Evolutionary conservation across 2,329 filamentous ascomycete genomes (phyloP), one percentile per base, ranked within the genome.

Genomic region (Colletotrichum horii): DNA sequence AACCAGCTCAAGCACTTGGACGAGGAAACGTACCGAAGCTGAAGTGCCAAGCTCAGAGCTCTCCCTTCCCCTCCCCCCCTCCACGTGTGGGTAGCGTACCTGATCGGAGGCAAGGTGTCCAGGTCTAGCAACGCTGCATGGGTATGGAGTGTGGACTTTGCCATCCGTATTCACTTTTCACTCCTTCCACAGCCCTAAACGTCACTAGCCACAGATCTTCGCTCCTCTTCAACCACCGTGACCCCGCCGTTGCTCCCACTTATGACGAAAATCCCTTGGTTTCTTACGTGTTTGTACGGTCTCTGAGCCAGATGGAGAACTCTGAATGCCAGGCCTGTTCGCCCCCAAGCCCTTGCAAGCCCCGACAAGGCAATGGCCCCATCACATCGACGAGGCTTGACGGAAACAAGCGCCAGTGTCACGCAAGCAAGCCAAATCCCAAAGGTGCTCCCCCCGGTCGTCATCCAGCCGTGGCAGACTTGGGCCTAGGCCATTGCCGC

Each of bases 131-230:
- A 61, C 26, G 19, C 16, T 14, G 58, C 58, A 22, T 30, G n/a
- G 4, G 1, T 26, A 36, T 66, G 8, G 16, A 26, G 16, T n/a
- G 34, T 34, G 12, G 14, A 36, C 48, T 60, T 74, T 56, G 68
- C 73, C 69, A 67, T 61, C 56, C 56, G 48, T n/a, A 4, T 48
- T 48, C 19, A 19, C 16, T 24, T 32, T 55, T n/a, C 22, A 52
- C 30, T 67, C 32, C 30, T 55, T 70, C 12, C 26, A 38, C 56
- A 74, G 74, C 74, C 74, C 62, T 74, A 74, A 70, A 77, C 74
- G 76, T 77, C 74, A 77, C 76, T 70, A 76, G 73, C 76, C 76
- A 77, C 74, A 71, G 71, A 75, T 75, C 71, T 71, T 65, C 75
- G 66, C n/a, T 16, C 55, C 64, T 75, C 69, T 66, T 52, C 34